These are phyloP conservation scores for Kuraishia piskuri DNA, from an alignment of 805 yeast genomes.

Conservation along the genomic window DNA sequence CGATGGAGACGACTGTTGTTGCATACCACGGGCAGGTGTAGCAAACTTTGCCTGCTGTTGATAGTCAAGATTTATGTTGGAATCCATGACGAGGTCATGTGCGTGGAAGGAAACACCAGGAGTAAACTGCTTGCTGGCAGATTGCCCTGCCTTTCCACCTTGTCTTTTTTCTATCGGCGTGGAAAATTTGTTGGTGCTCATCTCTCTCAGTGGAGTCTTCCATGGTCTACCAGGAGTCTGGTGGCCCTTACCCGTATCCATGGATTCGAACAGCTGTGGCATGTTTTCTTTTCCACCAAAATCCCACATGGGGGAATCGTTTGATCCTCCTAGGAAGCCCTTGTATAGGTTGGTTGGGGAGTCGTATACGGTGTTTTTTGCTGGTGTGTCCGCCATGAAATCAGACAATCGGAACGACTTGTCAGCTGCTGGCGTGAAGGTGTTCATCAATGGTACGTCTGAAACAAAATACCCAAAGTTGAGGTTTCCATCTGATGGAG, in stretches of 20 bases:
- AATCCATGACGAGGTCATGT: not conserved
- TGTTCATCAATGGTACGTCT: not conserved
- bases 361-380: not conserved
- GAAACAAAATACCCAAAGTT: not conserved
- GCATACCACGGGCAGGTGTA: conserved; percentile 5
- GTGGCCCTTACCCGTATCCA: not conserved
- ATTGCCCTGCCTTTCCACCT: not conserved
- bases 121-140: not conserved
- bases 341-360: conserved; percentile 3
- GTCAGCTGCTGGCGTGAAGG: conserved; percentile 1
- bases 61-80: not conserved
- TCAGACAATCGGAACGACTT: conserved; percentile 3
- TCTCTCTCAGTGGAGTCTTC: conserved; percentile 1
- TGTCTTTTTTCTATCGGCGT: not conserved
- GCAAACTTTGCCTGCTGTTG: not conserved
- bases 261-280: not conserved
- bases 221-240: not conserved
- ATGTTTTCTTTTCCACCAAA: not conserved
- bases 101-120: not conserved
- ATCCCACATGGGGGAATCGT: not conserved
- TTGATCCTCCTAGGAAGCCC: not conserved
- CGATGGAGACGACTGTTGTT: conserved; percentile 23
- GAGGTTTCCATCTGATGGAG: not conserved
- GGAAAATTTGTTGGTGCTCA: not conserved
- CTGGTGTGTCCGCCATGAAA: conserved; percentile 3